Evolutionary conservation across 768 basidiomycete species (phyloP), one percentile per base, ranked within the genome.

Genomic region (Dendrothele bispora): DNA sequence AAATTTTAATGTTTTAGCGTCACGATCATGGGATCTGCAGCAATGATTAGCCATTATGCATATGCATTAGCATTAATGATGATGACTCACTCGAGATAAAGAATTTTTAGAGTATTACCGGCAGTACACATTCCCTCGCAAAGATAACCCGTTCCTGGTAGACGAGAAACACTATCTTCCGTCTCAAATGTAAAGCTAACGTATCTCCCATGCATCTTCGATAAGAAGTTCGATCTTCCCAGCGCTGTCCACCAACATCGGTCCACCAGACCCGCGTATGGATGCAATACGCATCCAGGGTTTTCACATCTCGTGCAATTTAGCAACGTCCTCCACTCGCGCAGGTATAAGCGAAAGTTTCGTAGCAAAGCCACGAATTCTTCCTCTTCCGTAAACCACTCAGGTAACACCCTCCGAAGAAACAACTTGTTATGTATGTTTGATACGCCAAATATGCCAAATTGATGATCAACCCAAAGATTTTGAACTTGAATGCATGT

Each of bases 401-500:
- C 21, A n/a, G 65, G 65, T 10, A 66, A 48, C 21, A 59, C 48
- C 4, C 61, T 54, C 1, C 53, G 52, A 20, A 50, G 41, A 43
- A 14, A 39, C 15, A 39, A 46, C 17, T 39, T 22, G 39, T 42
- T 40, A 3, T 40, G 18, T 18, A 29, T 29, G 14, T 29, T 43
- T 8, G 5, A 11, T n/a, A 37, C 35, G 17, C 12, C 5, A 50
- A 58, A 63, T n/a, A 55, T 55, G 10, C 47, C 41, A 42, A 67
- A 67, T 38, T 61, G 50, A 4, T 45, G 29, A 18, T 58, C 54
- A 1, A 64, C 61, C 66, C 66, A 68, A 11, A 68, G 45, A 28
- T 55, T 62, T 51, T 66, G 66, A 3, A 61, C 53, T 39, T 66
- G 66, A 5, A 66, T 27, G 22, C 58, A 60, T 1, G 66, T 68